These are phyloP conservation scores for Verticillium dahliae DNA, from an alignment of 2,329 filamentous ascomycete species.

Conservation along the genomic window DNA sequence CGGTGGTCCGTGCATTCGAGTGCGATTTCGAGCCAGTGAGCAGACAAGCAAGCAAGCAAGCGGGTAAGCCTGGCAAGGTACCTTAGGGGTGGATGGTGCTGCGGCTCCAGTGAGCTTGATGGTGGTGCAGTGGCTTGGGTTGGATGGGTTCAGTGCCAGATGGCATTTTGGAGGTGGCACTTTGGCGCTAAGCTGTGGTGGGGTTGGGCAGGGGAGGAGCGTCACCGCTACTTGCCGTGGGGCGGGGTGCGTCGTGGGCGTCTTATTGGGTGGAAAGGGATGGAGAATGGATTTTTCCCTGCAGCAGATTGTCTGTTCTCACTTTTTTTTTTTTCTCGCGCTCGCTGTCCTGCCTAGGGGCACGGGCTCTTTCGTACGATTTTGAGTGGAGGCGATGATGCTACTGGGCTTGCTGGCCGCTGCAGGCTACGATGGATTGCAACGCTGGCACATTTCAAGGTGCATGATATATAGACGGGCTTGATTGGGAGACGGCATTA, in stretches of 20 bases:
- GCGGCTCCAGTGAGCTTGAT: neutral
- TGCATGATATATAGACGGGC: neutral
- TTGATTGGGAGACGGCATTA: neutral
- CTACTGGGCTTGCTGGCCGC: neutral
- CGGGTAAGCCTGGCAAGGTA: neutral
- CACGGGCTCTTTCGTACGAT: neutral
- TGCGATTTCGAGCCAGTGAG: neutral
- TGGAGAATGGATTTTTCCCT: neutral
- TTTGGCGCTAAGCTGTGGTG: neutral
- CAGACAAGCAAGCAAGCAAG: neutral
- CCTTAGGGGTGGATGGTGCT: neutral
- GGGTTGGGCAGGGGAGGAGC: neutral
- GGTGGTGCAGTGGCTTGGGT: neutral
- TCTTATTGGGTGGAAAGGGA: neutral
- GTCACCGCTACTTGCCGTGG: neutral
- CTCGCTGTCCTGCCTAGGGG: neutral
- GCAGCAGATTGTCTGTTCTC: slow-evolving; percentile 15
- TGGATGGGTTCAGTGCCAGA: neutral
- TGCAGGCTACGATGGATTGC: neutral
- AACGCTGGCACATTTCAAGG: neutral
- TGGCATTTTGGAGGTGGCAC: neutral
- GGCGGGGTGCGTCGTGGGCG: neutral
- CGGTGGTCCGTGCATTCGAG: neutral
- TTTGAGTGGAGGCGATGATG: neutral
- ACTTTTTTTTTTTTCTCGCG: slow-evolving; percentile 18